Percentiles rank a stretch among this genome's conserved stretches.
Conservation (phyloP, 2,329 filamentous ascomycete genomes). For the Fusarium dimerum region DNA sequence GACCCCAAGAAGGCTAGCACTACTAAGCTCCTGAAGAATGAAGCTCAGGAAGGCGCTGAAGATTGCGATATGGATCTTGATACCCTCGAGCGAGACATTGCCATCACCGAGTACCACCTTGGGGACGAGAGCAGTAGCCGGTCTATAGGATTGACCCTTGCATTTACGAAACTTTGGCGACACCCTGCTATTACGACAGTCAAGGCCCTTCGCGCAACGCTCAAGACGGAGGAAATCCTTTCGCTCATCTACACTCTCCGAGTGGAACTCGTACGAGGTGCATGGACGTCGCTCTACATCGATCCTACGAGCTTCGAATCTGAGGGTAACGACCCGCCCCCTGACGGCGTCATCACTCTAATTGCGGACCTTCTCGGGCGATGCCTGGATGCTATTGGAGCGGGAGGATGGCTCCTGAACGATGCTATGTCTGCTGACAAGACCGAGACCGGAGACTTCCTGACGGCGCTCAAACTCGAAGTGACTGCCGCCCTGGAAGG, state of each 20-base stretch:
- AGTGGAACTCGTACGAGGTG: conserved; percentile 71
- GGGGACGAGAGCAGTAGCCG: conserved; percentile 64
- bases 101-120: conserved; percentile 67
- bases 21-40: conserved; percentile 35
- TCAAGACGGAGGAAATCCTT: conserved; percentile 68
- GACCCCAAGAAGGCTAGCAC: conserved; percentile 37
- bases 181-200: conserved; percentile 64
- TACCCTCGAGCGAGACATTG: conserved; percentile 64
- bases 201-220: conserved; percentile 61
- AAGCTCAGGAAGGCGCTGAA: conserved; percentile 31
- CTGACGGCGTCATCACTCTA: conserved; percentile 68
- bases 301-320: conserved; percentile 54
- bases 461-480: conserved; percentile 67
- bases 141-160: conserved; percentile 64
- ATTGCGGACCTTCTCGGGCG: conserved; percentile 72
- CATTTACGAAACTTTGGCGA: conserved; percentile 68
- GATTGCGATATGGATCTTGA: conserved; percentile 57
- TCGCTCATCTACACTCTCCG: conserved; percentile 73
- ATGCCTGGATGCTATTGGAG: conserved; percentile 74
- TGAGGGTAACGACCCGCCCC: conserved; percentile 46
- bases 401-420: conserved; percentile 72
- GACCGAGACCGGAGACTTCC: conserved; percentile 61
- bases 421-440: conserved; percentile 54
- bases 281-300: conserved; percentile 74
- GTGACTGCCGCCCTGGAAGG: conserved; percentile 72